Conservation (phyloP, 2,329 filamentous ascomycete species). For the Cladosporium sp. region DNA sequence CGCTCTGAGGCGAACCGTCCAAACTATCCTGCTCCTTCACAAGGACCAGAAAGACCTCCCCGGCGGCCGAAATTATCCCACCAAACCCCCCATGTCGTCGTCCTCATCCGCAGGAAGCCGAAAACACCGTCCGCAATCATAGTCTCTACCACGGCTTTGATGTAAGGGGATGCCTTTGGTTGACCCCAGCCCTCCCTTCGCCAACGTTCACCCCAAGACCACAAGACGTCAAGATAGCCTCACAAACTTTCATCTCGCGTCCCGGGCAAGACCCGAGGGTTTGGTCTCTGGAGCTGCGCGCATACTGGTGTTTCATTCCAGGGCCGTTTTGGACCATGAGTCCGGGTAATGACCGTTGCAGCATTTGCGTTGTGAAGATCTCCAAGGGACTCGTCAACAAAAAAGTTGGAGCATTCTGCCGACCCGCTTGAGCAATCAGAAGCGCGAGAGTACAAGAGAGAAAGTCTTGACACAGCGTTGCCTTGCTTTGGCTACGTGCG, state of each 20-base stretch:
- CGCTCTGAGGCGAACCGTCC: background rate
- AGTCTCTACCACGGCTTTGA: background rate
- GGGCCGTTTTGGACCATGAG: background rate
- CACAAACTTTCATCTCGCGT: background rate
- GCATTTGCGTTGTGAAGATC: background rate
- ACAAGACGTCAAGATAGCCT: background rate
- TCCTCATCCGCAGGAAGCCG: background rate
- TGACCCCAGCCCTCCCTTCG: background rate
- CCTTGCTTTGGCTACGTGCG: no score
- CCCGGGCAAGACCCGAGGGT: background rate
- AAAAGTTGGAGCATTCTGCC: constrained; percentile 14
- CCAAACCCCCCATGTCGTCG: background rate
- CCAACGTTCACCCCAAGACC: background rate
- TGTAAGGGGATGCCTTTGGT: background rate
- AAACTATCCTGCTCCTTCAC: background rate
- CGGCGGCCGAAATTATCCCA: background rate
- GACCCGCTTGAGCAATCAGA: constrained; percentile 3
- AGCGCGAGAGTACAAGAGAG: background rate
- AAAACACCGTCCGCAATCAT: background rate
- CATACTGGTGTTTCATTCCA: background rate
- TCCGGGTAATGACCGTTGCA: no score
- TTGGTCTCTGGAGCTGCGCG: background rate
- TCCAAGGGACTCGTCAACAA: background rate
- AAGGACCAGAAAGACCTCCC: background rate
- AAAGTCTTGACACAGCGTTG: no score